These are phyloP conservation scores for Globisporangium camurandrum DNA, from an alignment of 352 stramenopile genomes.

Conservation along the genomic window DNA sequence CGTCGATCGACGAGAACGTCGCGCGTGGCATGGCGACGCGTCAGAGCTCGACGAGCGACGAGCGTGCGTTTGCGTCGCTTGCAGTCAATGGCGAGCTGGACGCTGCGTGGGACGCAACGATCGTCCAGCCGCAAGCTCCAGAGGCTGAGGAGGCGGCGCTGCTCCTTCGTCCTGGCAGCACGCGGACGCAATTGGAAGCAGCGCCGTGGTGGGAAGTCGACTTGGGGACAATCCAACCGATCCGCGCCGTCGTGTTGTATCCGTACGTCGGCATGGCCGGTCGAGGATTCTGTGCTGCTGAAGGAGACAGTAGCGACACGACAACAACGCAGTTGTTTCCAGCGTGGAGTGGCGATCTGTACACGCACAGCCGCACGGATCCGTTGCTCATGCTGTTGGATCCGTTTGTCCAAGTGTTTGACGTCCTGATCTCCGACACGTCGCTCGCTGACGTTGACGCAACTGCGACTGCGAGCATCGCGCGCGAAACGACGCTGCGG, in stretches of 20 bases:
- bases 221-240: conserved; percentile 30
- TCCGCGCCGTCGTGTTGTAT: conserved; percentile 40
- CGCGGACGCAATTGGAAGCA: conserved; percentile 24
- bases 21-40: conserved; percentile 44
- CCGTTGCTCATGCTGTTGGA: conserved; percentile 28
- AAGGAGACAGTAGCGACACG: conserved; percentile 2
- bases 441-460: too few relatives aligned
- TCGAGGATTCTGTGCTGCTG: conserved; percentile 21
- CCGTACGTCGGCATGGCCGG: conserved; percentile 37
- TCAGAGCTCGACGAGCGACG: conserved; percentile 47
- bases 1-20: conserved; percentile 56
- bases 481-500: conserved; percentile 18
- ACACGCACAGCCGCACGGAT: conserved; percentile 28
- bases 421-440: conserved; percentile 29
- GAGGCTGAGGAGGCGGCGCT: neutral
- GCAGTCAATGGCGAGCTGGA: conserved; percentile 38
- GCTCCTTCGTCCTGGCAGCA: conserved; percentile 31
- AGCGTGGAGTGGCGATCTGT: conserved; percentile 34
- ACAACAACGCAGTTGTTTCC: conserved; percentile 3
- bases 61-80: conserved; percentile 29
- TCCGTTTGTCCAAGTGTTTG: conserved; percentile 48
- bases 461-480: too few relatives aligned
- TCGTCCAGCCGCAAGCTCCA: conserved; percentile 7
- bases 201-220: conserved; percentile 75
- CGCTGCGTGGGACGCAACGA: conserved; percentile 30